These are phyloP conservation scores for Pyrus communis DNA, from an alignment of 306 rosid species.

Conservation along the genomic window DNA sequence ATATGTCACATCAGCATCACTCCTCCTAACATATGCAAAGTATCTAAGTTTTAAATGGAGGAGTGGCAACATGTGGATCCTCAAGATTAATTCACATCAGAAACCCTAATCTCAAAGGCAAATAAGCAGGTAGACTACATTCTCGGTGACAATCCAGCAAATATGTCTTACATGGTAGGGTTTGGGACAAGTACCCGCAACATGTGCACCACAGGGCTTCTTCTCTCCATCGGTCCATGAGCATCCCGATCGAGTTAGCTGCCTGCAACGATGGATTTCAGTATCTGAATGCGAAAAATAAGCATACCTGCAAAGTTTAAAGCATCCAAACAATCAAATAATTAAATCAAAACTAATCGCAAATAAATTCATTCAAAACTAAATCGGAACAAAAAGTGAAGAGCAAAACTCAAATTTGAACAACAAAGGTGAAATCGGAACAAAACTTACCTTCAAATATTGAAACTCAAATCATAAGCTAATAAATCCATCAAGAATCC, in stretches of 20 bases:
- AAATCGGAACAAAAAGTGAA: no score
- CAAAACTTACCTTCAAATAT: no score
- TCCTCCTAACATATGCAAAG: conserved; percentile 60
- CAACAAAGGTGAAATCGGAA: no score
- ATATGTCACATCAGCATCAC: conserved; percentile 58
- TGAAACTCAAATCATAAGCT: no score
- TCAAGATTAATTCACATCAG: conserved; percentile 27
- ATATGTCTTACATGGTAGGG: conserved; percentile 79
- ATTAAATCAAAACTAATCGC: no score
- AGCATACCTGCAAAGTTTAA: no score
- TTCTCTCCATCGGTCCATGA: conserved; percentile 55
- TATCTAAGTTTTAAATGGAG: conserved; percentile 38
- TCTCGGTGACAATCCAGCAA: conserved; percentile 62
- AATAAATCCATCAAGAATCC: no score
- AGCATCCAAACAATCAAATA: no score
- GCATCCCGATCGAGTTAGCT: conserved; percentile 32
- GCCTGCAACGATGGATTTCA: conserved; percentile 67
- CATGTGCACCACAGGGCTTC: conserved; percentile 77
- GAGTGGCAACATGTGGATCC: conserved; percentile 35
- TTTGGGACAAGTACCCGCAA: conserved; percentile 63
- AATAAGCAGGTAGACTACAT: conserved; percentile 81
- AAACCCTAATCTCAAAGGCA: conserved; percentile 40
- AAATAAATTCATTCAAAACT: no score
- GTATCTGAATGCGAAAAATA: conserved; percentile 6
- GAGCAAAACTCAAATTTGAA: no score